Evolutionary conservation across 441 rosid species (phyloP), one percentile per base, ranked within the genome.

Genomic region (Mallotus repandus): DNA sequence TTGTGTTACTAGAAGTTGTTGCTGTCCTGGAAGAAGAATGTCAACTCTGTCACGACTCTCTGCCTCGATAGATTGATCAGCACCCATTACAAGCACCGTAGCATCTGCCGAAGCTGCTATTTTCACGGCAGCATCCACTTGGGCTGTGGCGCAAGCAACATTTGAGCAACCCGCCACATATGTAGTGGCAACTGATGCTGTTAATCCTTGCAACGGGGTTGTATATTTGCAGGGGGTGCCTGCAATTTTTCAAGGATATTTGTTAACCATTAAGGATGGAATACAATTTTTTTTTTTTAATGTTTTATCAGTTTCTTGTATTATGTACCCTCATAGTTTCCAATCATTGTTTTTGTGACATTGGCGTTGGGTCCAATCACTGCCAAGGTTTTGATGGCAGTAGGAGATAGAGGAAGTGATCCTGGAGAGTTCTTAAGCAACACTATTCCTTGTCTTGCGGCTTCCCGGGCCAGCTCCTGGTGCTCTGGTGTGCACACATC

Each of bases 311-410:
- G 15, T 11, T 10, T 57, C 29, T 53, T 18, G 1, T 15, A n/a
- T 4, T 19, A 11, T 29, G 14, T 72, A 89, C 97, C 98, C 84
- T 84, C 88, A 29, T 91, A 94, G 83, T 94, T 94, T 58, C 98
- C 98, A n/a, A 94, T 90, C 98, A 94, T 94, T 66, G 93, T 90
- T 60, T 85, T 84, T 0, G 89, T 91, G 83, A 83, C 98, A 74
- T 94, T 85, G 53, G 96, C 92, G 54, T 94, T 94, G 4, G 98
- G 98, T 19, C 98, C 98, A 35, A 94, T 90, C n/a, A 94, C 96
- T 6, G 98, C 98, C 55, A 94, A 73, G 48, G 77, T 80, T 77
- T 79, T 89, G 14, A 88, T 85, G 50, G 86, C 63, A 43, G 78
- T 53, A 5, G 89, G 87, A 68, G 93, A 83, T 18, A 94, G 76